Evolutionary conservation across 352 stramenopile species (phyloP).

Genomic region (Globisporangium nagaii): DNA sequence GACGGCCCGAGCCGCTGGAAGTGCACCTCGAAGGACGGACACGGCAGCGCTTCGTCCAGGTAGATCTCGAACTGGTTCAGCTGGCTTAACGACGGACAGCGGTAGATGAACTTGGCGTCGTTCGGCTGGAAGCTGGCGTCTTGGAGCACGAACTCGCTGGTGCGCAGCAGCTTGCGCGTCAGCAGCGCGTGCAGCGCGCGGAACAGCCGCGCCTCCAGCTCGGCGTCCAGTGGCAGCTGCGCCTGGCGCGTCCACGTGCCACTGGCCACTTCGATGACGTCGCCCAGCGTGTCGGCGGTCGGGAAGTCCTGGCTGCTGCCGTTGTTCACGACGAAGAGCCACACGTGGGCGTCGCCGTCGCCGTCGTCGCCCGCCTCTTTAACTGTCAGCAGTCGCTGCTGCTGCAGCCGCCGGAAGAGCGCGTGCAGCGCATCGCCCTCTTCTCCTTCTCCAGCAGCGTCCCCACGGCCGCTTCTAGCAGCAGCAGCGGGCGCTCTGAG

Average conservation of each 20-base stretch:
- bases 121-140: constrained; percentile 39
- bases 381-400: constrained; percentile 31
- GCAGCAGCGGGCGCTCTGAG: neutral
- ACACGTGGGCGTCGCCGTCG: constrained; percentile 18
- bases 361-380: constrained; percentile 3
- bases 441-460: constrained; percentile 12
- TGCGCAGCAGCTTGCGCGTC: constrained; percentile 23
- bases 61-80: constrained; percentile 67
- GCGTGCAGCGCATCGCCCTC: constrained; percentile 16
- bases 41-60: constrained; percentile 44
- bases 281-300: constrained; percentile 13
- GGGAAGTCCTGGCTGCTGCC: constrained; percentile 17
- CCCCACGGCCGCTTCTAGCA: neutral
- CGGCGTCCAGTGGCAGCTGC: constrained; percentile 1
- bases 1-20: constrained; percentile 40
- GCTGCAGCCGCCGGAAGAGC: constrained; percentile 31
- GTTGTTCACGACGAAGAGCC: constrained; percentile 52
- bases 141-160: constrained; percentile 37
- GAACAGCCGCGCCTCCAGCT: constrained; percentile 35
- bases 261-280: constrained; percentile 22
- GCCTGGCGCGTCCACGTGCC: constrained; percentile 15
- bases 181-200: constrained; percentile 23
- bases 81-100: constrained; percentile 41
- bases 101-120: constrained; percentile 59
- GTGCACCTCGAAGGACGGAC: constrained; percentile 38